Evolutionary conservation across 2,329 filamentous ascomycete species (phyloP), one percentile per base, ranked within the genome.

Genomic region (Colletotrichum lentis): DNA sequence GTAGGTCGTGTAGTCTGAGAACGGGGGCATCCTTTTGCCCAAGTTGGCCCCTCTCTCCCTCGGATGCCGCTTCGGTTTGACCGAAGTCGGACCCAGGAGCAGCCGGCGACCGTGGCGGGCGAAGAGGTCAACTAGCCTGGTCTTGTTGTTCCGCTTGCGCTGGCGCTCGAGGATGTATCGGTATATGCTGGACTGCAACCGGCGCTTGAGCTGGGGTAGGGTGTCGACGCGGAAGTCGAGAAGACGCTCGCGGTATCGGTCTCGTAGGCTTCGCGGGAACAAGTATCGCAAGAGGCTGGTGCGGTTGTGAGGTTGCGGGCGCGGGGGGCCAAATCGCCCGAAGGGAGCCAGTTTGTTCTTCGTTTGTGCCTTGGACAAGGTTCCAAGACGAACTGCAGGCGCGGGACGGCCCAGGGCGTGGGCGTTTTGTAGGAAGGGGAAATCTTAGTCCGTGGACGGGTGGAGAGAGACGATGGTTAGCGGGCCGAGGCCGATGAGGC

Each of bases 181-280:
- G 76, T 96, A 96, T 71, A 97, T 88, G 64, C 89, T 87, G 44
- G 90, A 90, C 79, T 97, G 93, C 10, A 92, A 80, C 61, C 85
- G 84, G 76, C 90, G 88, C 74, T 90, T 91, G 73, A 92, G 85
- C 58, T 84, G 81, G 14, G 93, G 92, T 27, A 97, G 79, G 5
- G 87, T 92, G 73, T 94, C 88, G 84, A 93, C 87, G 70, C 88
- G 91, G 77, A 97, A 88, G 72, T 85, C 82, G 73, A 90, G 85
- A 62, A 96, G 82, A 69, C 85, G 87, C 68, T 89, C 86, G 76
- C 88, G 88, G 73, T 89, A 89, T 72, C 84, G 86, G 70, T 86
- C 84, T 76, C 86, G 86, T 62, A 86, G 74, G 69, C 86, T 81
- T 72, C 84, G 82, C n/a, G 91, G 90, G 74, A 94, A 89, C 69